Conservation (phyloP, 345 rosid genomes). For the Syzygium aromaticum region DNA sequence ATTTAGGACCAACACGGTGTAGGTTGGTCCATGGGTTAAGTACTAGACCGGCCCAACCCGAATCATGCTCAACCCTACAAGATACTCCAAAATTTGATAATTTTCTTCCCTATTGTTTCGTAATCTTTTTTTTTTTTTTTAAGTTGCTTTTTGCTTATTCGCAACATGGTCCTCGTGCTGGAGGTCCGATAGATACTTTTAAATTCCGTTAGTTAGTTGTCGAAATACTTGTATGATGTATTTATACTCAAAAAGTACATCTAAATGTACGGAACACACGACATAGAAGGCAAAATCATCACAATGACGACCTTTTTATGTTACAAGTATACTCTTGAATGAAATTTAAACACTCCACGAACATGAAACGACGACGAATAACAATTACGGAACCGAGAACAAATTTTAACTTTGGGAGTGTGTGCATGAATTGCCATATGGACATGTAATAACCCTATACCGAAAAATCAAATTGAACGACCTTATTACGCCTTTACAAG, state of each 20-base stretch:
- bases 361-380: neutral
- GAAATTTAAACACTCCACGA: neutral
- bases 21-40: too few species aligned
- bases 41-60: too few species aligned
- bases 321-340: neutral
- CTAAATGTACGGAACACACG: neutral
- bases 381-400: neutral
- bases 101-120: too few species aligned
- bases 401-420: neutral
- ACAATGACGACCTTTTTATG: neutral
- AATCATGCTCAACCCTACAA: too few species aligned
- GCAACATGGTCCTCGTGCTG: neutral
- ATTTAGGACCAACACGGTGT: too few species aligned
- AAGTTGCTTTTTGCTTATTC: neutral
- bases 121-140: too few species aligned
- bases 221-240: neutral
- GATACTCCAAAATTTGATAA: too few species aligned
- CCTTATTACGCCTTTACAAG: neutral
- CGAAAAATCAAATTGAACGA: neutral
- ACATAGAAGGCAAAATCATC: neutral
- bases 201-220: neutral
- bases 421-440: neutral
- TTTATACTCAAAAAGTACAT: neutral
- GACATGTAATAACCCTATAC: neutral
- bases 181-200: neutral